Percentiles rank a stretch among this genome's conserved stretches.
Evolutionary conservation across 2,329 filamentous ascomycete species (phyloP).

Genomic region (Botrytis tulipae): DNA sequence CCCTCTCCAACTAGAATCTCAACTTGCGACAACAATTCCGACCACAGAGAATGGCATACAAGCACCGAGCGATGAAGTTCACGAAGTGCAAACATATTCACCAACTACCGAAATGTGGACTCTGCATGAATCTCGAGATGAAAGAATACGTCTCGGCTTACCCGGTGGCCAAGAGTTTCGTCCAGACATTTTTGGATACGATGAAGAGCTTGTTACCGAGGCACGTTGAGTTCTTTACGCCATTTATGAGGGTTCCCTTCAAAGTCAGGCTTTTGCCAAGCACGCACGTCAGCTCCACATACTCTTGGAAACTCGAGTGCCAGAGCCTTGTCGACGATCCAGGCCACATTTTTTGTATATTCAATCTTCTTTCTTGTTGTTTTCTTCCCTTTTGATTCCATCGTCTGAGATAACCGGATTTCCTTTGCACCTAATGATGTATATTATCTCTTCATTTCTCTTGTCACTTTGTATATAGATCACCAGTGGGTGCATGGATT

Average conservation of each 20-base stretch:
- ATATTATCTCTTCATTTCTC: neutral
- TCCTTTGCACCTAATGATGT: neutral
- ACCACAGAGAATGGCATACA: neutral
- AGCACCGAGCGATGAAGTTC: neutral
- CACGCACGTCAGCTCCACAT: neutral
- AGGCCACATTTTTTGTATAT: no score
- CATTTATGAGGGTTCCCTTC: neutral
- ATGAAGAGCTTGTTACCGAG: neutral
- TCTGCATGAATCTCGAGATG: neutral
- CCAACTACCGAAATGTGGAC: conserved; percentile 7
- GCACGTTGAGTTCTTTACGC: neutral
- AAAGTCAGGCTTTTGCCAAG: neutral
- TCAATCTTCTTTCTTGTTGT: neutral
- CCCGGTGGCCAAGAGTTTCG: neutral
- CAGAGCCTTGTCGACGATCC: neutral
- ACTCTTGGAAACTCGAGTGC: neutral
- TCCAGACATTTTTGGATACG: neutral
- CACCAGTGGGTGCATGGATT: no score
- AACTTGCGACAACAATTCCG: neutral
- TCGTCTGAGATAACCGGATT: neutral
- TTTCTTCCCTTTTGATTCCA: neutral
- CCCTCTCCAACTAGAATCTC: neutral
- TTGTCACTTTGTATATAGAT: neutral
- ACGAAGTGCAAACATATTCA: neutral
- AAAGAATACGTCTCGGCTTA: conserved; percentile 6